A percentile compares a stretch with the other conserved stretches of the same genome.
These are phyloP conservation scores for Cutaneotrichosporon dermatis DNA, from an alignment of 1,284 basidiomycete genomes.

Conservation along the genomic window DNA sequence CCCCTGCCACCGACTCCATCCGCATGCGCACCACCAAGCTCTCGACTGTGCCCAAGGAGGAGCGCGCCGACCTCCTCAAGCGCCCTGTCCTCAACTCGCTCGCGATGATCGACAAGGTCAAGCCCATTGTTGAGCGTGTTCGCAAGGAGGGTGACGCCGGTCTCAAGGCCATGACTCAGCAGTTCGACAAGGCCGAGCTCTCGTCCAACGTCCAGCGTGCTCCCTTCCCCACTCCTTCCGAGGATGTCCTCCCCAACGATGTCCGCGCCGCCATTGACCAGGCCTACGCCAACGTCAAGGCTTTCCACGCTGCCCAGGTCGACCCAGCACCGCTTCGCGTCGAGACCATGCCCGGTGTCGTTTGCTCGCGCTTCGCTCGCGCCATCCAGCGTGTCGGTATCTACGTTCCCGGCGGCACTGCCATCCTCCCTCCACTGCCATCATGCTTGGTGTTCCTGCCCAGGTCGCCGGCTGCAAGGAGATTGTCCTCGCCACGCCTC, in stretches of 20 bases:
- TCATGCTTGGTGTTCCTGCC: constrained; percentile 97
- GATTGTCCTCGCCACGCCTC: constrained; percentile 92
- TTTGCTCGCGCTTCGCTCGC: constrained; percentile 87
- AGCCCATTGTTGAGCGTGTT: constrained; percentile 88
- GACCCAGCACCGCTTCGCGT: constrained; percentile 69
- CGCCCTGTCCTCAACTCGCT: constrained; percentile 88
- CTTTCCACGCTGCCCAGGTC: constrained; percentile 82
- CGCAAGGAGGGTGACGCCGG: constrained; percentile 79
- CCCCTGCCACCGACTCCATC: constrained; percentile 53
- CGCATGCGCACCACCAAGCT: constrained; percentile 71
- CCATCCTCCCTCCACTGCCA: constrained; percentile 88
- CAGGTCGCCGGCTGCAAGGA: constrained; percentile 94
- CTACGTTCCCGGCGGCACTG: constrained; percentile 97
- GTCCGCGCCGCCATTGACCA: constrained; percentile 82
- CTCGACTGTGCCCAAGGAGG: constrained; percentile 54
- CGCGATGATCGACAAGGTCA: constrained; percentile 92
- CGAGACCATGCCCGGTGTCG: constrained; percentile 97
- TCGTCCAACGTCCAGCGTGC: constrained; percentile 50
- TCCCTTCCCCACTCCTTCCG: constrained; percentile 47
- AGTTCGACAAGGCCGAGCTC: constrained; percentile 74
- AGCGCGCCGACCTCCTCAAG: constrained; percentile 68
- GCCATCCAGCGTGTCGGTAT: constrained; percentile 92
- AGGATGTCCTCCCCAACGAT: constrained; percentile 58
- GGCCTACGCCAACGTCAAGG: constrained; percentile 87
- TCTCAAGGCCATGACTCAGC: constrained; percentile 81